Base-by-base conservation (phyloP, 345 rosid genomes). In the Physaria fendleri region DNA sequence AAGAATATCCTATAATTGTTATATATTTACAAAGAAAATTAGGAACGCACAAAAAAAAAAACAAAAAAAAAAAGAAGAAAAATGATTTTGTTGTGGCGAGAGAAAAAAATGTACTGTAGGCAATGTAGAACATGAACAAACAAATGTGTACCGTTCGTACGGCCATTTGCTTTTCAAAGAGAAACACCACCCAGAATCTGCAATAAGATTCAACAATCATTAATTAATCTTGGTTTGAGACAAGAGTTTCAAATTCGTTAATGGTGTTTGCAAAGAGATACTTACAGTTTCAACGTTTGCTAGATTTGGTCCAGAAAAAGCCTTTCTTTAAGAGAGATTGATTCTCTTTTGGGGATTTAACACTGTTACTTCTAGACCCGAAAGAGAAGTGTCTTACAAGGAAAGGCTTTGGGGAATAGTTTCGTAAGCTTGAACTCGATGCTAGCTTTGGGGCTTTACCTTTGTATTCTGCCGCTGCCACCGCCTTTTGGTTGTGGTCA, bases 301-400 rank as follows among this genome's bases (percentile, higher is more conserved):
- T 65, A 49, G 95, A 85, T 71, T 82, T 87, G 51, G 88, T 63
- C 97, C 95, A 89, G 77, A 93, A 93, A 65, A 89, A 77, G 17
- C 95, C 92, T 50, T 77, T 89, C 82, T 74, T 93, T 71, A 71
- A 64, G 5, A 46, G 42, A 38, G 56, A 33, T 32, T 78, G 78
- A 62, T 61, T 77, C 64, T 83, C 95, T 42, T 76, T 48, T 10
- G 76, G 43, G 42, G 85, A 64, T 63, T 74, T 80, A 14, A 6
- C 2, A 59, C 78, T 79, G 46, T 56, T 64, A 21, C 77, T 87
- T 68, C 81, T 89, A 13, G 82, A 85, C 47, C 86, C 87, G 57
- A 87, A 81, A 24, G 97, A 87, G 53, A 93, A 87, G 71, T 83
- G 92, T 33, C 85, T 61, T 60, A 71, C 74, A 66, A 87, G 69